Evolutionary conservation across 2,329 filamentous ascomycete species (phyloP).

Genomic region (Ceratocystiopsis sp.): DNA sequence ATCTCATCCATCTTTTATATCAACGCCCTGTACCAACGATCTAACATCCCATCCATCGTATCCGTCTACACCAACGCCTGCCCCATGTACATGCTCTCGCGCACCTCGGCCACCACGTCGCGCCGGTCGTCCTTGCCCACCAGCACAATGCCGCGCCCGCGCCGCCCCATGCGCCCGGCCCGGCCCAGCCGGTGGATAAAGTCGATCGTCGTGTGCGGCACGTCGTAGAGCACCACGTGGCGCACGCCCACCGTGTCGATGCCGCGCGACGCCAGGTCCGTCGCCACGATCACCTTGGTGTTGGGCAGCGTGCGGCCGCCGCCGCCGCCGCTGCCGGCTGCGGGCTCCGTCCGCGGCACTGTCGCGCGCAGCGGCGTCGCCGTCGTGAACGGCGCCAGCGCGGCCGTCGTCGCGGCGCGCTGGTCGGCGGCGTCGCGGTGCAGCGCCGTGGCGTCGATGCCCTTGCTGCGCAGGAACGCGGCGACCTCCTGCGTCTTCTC

Average conservation of each 20-base stretch:
- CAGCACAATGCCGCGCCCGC: constrained; percentile 77
- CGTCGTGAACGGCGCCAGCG: constrained; percentile 57
- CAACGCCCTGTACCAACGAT: no score
- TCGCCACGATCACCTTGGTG: constrained; percentile 84
- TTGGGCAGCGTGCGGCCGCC: constrained; percentile 44
- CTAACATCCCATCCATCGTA: no score
- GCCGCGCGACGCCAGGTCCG: constrained; percentile 78
- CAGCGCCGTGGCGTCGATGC: constrained; percentile 73
- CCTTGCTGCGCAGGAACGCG: constrained; percentile 63
- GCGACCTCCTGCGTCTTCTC: constrained; percentile 53
- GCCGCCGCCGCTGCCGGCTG: constrained; percentile 3
- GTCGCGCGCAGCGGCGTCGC: constrained; percentile 20
- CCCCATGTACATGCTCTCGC: constrained; percentile 73
- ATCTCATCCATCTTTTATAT: no score
- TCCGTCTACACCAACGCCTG: constrained; percentile 51
- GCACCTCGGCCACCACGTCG: constrained; percentile 82
- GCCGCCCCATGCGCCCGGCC: constrained; percentile 79
- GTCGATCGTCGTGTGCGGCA: constrained; percentile 95
- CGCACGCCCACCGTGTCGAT: constrained; percentile 87
- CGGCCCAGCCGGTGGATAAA: constrained; percentile 93
- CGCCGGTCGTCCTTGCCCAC: constrained; percentile 79
- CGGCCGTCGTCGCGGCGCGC: constrained; percentile 47
- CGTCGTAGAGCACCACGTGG: constrained; percentile 87
- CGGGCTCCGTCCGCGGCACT: constrained; percentile 6
- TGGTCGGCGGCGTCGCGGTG: constrained; percentile 69